phyloP scores from a whole-genome alignment of 2,329 filamentous ascomycete species.

The Chrysoporthe puriensis region DNA sequence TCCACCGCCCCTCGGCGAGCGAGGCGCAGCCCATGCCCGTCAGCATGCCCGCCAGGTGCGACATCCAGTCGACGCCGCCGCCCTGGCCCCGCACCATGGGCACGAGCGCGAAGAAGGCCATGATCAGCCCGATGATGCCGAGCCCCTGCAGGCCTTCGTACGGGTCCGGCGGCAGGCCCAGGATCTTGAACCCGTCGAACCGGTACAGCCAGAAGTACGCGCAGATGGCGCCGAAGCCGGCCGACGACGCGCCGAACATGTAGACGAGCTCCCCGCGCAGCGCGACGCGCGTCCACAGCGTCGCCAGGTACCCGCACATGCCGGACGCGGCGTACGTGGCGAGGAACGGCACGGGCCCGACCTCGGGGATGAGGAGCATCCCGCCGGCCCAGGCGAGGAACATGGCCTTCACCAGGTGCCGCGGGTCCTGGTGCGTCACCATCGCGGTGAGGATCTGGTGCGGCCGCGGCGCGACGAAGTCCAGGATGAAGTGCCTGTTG shows the following conservation, averaged over 20 bases:
- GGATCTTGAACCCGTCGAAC: conserved; percentile 59
- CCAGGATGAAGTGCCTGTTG: conserved; percentile 70
- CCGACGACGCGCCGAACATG: conserved; percentile 69
- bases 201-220: conserved; percentile 66
- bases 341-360: conserved; percentile 70
- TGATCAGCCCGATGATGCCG: conserved; percentile 54
- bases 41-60: conserved; percentile 56
- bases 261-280: conserved; percentile 49
- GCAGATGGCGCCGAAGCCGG: conserved; percentile 62
- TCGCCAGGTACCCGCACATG: conserved; percentile 60
- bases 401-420: conserved; percentile 70
- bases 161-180: conserved; percentile 60
- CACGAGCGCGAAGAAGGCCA: conserved; percentile 53
- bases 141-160: conserved; percentile 57
- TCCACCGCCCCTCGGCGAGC: conserved; percentile 39
- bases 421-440: conserved; percentile 69
- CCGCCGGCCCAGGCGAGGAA: conserved; percentile 68
- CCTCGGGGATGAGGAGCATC: conserved; percentile 63
- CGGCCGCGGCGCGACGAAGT: conserved; percentile 67
- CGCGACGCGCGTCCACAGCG: conserved; percentile 55
- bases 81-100: conserved; percentile 48
- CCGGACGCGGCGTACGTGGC: conserved; percentile 67
- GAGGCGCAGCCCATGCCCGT: conserved; percentile 49
- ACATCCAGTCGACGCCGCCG: conserved; percentile 53
- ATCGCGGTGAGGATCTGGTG: conserved; percentile 64